Conservation (phyloP, 2,329 filamentous ascomycete genomes). For the Orbilia brochopaga region DNA sequence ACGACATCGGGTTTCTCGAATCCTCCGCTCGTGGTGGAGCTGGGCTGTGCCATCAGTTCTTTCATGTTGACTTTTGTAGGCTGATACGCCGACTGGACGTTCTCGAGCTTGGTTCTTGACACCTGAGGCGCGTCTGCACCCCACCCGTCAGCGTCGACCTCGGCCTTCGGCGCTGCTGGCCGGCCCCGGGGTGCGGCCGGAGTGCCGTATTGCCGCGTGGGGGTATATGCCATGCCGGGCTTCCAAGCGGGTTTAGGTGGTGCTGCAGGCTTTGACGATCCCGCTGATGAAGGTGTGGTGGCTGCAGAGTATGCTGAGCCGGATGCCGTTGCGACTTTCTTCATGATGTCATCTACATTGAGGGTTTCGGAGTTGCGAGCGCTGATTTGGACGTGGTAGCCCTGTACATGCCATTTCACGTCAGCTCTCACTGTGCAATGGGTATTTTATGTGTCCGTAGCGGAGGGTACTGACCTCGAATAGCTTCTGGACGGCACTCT, state of each 20-base stretch:
- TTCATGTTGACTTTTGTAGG: constrained; percentile 95
- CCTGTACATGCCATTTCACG: constrained; percentile 59
- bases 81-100: constrained; percentile 89
- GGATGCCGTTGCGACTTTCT: constrained; percentile 92
- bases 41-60: constrained; percentile 77
- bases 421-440: constrained; percentile 29
- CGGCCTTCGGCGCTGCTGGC: constrained; percentile 64
- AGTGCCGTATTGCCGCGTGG: constrained; percentile 66
- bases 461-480: constrained; percentile 69
- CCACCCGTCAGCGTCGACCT: constrained; percentile 87
- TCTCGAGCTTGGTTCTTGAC: constrained; percentile 84
- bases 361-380: constrained; percentile 90
- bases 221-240: constrained; percentile 90
- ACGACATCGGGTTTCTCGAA: constrained; percentile 69
- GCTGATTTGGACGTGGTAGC: constrained; percentile 97
- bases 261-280: constrained; percentile 63
- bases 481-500: constrained; percentile 85
- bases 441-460: no score
- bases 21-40: constrained; percentile 62
- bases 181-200: constrained; percentile 60
- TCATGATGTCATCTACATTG: constrained; percentile 82
- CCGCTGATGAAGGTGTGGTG: constrained; percentile 62
- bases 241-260: constrained; percentile 71
- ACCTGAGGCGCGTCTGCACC: constrained; percentile 91
- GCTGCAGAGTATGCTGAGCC: constrained; percentile 89